Conservation (phyloP, 2,329 filamentous ascomycete species). For the Exophiala xenobiotica region DNA sequence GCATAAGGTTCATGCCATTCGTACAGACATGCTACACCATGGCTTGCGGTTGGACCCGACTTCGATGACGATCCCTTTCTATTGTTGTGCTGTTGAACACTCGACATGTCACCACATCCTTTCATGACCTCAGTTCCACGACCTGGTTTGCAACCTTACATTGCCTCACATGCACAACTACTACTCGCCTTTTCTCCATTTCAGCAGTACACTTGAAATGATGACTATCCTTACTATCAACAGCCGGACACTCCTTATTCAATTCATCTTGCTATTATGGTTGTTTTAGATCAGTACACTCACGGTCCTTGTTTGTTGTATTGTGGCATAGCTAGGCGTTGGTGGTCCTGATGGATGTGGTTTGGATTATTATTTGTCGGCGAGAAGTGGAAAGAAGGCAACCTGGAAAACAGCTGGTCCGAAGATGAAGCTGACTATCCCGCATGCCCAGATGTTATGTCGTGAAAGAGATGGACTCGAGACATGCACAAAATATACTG, state of each 20-base stretch:
- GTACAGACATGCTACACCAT: no score
- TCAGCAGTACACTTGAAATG: conserved; percentile 23
- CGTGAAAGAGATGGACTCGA: no score
- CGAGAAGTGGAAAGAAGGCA: neutral
- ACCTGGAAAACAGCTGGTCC: no score
- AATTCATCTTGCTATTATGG: neutral
- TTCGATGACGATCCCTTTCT: neutral
- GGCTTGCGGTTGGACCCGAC: neutral
- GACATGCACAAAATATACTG: no score
- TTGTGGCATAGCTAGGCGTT: conserved; percentile 5
- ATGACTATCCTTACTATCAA: conserved; percentile 18
- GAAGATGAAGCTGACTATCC: no score
- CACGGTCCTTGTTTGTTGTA: neutral
- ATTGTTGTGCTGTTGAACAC: neutral
- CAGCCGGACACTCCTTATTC: neutral
- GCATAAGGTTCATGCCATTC: conserved; percentile 6
- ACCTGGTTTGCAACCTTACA: neutral
- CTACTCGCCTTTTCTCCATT: conserved; percentile 6
- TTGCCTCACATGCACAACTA: neutral
- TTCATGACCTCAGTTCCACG: conserved; percentile 1
- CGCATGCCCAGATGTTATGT: no score
- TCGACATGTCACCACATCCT: conserved; percentile 2
- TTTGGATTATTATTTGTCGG: neutral
- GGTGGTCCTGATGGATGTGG: neutral
- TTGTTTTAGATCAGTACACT: conserved; percentile 4